Evolutionary conservation across 163 green algal species (phyloP), one percentile per base, ranked within the genome.

Genomic region (Scenedesmus sp.): DNA sequence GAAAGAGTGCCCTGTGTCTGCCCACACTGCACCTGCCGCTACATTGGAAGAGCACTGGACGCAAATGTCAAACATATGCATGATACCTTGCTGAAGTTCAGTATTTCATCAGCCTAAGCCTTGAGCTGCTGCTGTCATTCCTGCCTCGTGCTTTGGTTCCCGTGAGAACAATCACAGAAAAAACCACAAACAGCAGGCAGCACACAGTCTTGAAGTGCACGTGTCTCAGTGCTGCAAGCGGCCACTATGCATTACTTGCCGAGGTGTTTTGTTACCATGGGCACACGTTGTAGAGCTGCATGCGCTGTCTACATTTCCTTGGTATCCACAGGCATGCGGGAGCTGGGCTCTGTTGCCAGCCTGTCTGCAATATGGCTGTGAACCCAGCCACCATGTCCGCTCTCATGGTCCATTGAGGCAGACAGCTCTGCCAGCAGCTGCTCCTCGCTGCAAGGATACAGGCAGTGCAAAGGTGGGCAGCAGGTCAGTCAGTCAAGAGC

Each of bases 281-380:
- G 30, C 65, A 10, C 40, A 76, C 18, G 65, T 1, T 40, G 65
- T 30, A 40, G 65, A 76, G 65, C 6, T 76, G 65, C 65, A 76
- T 56, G 49, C 49, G 49, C 65, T 10, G 30, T 76, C 65, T 76
- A 76, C 65, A 76, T 40, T 5, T 76, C 30, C 65, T 76, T 2
- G 18, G 65, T n/a, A 2, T 7, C 18, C 65, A 20, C 4, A 40
- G 65, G 40, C 65, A 40, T 76, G 40, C 65, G 65, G 3, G 73
- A 44, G 73, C 61, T 51, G 43, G 68, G 59, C 37, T 53, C 70
- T 53, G 85, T 85, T 33, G 85, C 85, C 51, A 90, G 85, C 33
- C 85, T 53, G 33, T 90, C 85, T 37, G 85, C 85, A 51, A 90
- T 90, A 43, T 90, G 85, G 46, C 43, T 76, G 85, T 84, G 70